These are phyloP conservation scores for Lentinus brumalis DNA, from an alignment of 768 basidiomycete genomes.

Conservation along the genomic window DNA sequence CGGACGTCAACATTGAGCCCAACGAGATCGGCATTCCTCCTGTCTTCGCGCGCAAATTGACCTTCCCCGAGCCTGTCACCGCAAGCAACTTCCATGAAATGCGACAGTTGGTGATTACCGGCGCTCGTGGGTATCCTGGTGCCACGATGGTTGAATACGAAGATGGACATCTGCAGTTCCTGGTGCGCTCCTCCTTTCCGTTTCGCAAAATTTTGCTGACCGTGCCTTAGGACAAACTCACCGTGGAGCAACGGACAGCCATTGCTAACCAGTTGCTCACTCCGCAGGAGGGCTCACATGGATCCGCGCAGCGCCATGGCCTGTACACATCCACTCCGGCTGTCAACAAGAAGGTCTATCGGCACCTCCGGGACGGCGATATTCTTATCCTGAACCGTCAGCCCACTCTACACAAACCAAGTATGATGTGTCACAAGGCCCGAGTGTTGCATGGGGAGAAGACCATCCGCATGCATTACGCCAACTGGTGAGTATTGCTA, in stretches of 20 bases:
- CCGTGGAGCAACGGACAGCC: constrained; percentile 87
- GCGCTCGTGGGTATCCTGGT: constrained; percentile 86
- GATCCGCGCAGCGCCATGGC: constrained; percentile 45
- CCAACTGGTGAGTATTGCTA: constrained; percentile 80
- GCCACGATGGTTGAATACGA: constrained; percentile 95
- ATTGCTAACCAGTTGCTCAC: constrained; percentile 95
- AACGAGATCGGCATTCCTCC: constrained; percentile 98
- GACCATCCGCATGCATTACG: constrained; percentile 99
- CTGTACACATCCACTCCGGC: constrained; percentile 77
- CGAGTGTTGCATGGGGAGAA: constrained; percentile 93
- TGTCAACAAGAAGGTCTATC: constrained; percentile 96
- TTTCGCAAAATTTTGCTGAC: not conserved
- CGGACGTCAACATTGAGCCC: constrained; percentile 98
- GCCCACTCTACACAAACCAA: constrained; percentile 97
- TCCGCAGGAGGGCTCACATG: constrained; percentile 75
- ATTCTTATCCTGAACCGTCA: constrained; percentile 95
- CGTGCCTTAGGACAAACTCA: constrained; percentile 70
- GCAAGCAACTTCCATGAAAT: constrained; percentile 86
- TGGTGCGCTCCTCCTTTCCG: constrained; percentile 49
- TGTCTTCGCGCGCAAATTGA: constrained; percentile 94
- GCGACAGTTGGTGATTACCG: constrained; percentile 88
- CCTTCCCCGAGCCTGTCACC: constrained; percentile 97
- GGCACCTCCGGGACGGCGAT: constrained; percentile 93
- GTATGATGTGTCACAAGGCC: constrained; percentile 99
- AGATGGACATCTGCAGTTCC: constrained; percentile 83